Evolutionary conservation across 2,329 filamentous ascomycete genomes (phyloP), one percentile per base, ranked within the genome.

Genomic region (Diaporthe aspalathi): DNA sequence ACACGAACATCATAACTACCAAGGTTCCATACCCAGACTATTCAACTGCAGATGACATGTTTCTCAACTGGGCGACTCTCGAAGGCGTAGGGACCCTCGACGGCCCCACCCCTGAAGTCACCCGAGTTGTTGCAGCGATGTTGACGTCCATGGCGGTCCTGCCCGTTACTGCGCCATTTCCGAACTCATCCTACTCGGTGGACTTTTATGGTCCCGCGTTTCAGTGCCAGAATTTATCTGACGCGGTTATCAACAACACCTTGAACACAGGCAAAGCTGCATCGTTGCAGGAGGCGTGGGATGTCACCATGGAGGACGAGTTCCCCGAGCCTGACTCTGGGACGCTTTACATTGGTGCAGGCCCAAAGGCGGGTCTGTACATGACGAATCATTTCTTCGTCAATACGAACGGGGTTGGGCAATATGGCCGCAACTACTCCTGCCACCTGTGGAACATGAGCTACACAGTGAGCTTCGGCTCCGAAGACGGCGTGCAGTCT

Each of bases 61-160:
- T n/a, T 43, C 3, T 0, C 7, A 12, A 43, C 16, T 57, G 54
- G 54, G 54, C 22, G 9, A 57, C 24, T 20, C 27, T 57, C 2
- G 54, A 57, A 43, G 54, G 54, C 35, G 54, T 8, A 24, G 54
- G 35, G 35, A 40, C 11, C 6, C 54, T 57, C 54, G 54, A 24
- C 9, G 35, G 54, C 16, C 54, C 54, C 1, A 27, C 35, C 24
- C 54, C 54, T 9, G 54, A 57, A 20, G 35, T 57, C 22, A 38
- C 35, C 5, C 54, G 54, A 20, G 20, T 57, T 43, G 22, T 17
- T 27, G 54, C 54, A 7, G 35, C 54, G 12, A 57, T 16, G 1
- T 43, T 57, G 54, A 57, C 54, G 8, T 57, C 54, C n/a, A 57
- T 43, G 54, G 54, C 35, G n/a, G 35, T 43, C 9, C n/a, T 57